Evolutionary conservation across 768 basidiomycete genomes (phyloP).

Genomic region (Russula olivacea): DNA sequence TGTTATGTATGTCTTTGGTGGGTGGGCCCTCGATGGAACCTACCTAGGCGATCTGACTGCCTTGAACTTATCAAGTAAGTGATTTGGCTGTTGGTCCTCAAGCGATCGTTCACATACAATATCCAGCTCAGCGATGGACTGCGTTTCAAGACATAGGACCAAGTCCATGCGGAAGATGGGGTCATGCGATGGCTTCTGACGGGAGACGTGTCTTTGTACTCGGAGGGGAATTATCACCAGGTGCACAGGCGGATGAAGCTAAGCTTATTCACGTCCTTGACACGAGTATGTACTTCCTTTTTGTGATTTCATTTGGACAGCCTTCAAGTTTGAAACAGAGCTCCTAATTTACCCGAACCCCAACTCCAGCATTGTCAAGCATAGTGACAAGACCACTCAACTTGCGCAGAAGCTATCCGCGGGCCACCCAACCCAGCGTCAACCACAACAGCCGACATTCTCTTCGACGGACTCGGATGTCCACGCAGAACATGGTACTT

Average conservation of each 20-base stretch:
- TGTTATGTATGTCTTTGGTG: conserved; percentile 96
- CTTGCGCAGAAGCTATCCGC: conserved; percentile 46
- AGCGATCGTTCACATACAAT: conserved; percentile 1
- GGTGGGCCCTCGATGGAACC: conserved; percentile 92
- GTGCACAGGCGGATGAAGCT: conserved; percentile 70
- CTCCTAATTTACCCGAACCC: conserved; percentile 81
- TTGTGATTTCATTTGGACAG: neutral
- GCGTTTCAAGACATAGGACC: conserved; percentile 99
- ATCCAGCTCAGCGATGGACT: conserved; percentile 91
- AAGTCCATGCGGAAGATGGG: conserved; percentile 82
- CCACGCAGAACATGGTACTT: too few relatives aligned
- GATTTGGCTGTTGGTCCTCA: neutral
- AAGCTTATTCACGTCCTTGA: conserved; percentile 82
- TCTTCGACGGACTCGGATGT: too few relatives aligned
- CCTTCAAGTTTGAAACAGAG: conserved; percentile 39
- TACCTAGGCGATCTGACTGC: conserved; percentile 92
- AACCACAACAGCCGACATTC: too few relatives aligned
- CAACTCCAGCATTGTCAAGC: conserved; percentile 46
- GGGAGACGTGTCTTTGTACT: conserved; percentile 87
- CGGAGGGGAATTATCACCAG: conserved; percentile 85
- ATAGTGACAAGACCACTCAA: conserved; percentile 28
- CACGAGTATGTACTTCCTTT: conserved; percentile 61
- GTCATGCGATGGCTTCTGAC: conserved; percentile 96
- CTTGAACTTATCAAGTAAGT: conserved; percentile 94
- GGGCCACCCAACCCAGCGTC: conserved; percentile 13